Base-by-base conservation (phyloP, 2,329 filamentous ascomycete species). In the Alternaria alternata region DNA sequence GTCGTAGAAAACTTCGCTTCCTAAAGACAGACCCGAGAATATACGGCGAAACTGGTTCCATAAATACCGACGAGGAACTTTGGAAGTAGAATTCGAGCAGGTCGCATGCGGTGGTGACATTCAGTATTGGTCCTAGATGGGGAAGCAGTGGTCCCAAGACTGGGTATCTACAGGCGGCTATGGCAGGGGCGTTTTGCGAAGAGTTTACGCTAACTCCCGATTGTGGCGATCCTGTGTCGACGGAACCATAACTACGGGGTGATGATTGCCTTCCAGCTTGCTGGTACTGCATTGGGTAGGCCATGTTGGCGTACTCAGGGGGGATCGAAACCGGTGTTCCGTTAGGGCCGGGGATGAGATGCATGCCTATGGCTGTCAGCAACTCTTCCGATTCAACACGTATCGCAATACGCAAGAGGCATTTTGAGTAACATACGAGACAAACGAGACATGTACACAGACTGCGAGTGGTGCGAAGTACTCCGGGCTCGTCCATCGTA, bases 61-160 rank as follows among this genome's bases (percentile, higher is more conserved):
- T 89, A 79, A 94, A 91, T 3, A 91, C 89, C 1, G 92, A 92
- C 3, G 93, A 95, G 2, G 92, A 93, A 75, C 92, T 96, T 49
- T 92, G 88, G 75, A 97, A 97, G 79, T 97, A 97, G 46, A 94
- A 84, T 71, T 97, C 94, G 61, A 97, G 85, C 47, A 97, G 84
- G 75, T 97, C 93, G 81, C 93, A 97, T 8, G 94, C 94, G 51
- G 96, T 85, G 2, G 89, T 86, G 46, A 91, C 84, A 2, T 93
- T 92, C 42, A 97, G 89, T 63, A 96, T 91, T 57, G 88, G 88
- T 22, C 88, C 87, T 47, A 97, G 86, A 74, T 96, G 91, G 18
- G 93, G 92, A 32, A 96, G 78, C 2, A 97, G 83, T 34, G 93
- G 93, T 70, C 92, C 89, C 58, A 97, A 81, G 16, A 96, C 93